Conservation (phyloP, 2,329 filamentous ascomycete genomes). For the Hypocrella siamensis region DNA sequence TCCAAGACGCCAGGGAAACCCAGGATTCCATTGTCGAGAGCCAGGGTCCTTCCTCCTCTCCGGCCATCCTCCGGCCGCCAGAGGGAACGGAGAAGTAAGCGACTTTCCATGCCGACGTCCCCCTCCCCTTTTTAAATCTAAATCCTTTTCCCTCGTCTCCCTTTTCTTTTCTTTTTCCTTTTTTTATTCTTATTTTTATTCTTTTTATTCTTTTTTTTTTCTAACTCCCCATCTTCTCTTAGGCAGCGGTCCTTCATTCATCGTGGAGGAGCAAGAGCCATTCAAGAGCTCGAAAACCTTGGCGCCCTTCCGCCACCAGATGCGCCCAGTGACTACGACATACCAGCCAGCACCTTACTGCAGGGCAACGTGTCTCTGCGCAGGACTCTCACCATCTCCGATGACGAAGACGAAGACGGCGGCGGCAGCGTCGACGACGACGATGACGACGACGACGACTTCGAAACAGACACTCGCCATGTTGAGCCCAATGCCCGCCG, state of each 20-base stretch:
- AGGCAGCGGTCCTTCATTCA: too few relatives aligned
- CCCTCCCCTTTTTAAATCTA: neutral
- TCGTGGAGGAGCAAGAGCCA: too few relatives aligned
- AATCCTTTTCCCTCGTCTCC: neutral
- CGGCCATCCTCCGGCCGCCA: neutral
- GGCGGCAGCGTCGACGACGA: too few relatives aligned
- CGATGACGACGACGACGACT: slow-evolving; percentile 10
- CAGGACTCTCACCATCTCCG: too few relatives aligned
- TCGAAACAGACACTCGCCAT: slow-evolving; percentile 14
- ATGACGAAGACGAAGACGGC: neutral
- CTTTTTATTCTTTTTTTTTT: too few relatives aligned
- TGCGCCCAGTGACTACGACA: neutral
- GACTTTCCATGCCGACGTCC: neutral
- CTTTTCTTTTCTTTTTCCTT: too few relatives aligned
- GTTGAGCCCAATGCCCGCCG: slow-evolving; percentile 9
- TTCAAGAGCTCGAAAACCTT: too few relatives aligned
- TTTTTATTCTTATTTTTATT: too few relatives aligned
- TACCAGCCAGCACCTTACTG: neutral
- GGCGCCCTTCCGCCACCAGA: neutral
- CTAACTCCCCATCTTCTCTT: too few relatives aligned
- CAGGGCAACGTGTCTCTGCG: neutral
- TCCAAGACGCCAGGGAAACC: neutral
- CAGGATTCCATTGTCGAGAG: neutral
- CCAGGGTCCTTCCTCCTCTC: neutral
- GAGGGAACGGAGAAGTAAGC: slow-evolving; percentile 1